A percentile compares a stretch with the other conserved stretches of the same genome.
Evolutionary conservation across 2,329 filamentous ascomycete genomes (phyloP).

Genomic region (Emergomyces orientalis): DNA sequence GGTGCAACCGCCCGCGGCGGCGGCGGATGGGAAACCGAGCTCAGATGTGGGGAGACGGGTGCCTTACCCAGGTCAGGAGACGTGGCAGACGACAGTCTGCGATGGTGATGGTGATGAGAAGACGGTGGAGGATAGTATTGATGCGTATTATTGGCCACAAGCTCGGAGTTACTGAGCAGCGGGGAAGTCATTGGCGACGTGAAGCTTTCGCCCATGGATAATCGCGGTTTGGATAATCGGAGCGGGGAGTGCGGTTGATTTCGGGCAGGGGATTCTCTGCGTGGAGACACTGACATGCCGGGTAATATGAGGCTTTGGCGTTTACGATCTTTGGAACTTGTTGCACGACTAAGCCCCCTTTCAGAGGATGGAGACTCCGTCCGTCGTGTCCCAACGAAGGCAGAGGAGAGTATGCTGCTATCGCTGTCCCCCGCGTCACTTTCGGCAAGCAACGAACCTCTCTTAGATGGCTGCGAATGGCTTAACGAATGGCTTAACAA

Average conservation of each 20-base stretch:
- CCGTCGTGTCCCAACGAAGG: conserved; percentile 59
- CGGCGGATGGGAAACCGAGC: conserved; percentile 69
- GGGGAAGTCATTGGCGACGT: conserved; percentile 85
- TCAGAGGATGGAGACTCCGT: conserved; percentile 90
- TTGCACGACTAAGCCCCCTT: conserved; percentile 64
- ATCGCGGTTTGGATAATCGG: conserved; percentile 71
- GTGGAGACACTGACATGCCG: conserved; percentile 61
- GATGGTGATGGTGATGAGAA: conserved; percentile 56
- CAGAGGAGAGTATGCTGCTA: conserved; percentile 74
- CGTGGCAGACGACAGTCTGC: conserved; percentile 83
- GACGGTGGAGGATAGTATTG: conserved; percentile 45
- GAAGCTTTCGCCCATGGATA: conserved; percentile 48
- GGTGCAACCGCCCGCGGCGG: conserved; percentile 81
- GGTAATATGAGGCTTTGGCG: conserved; percentile 78
- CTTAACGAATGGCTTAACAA: conserved; percentile 51
- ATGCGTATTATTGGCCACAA: conserved; percentile 34
- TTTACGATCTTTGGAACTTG: conserved; percentile 73
- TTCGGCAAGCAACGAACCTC: conserved; percentile 70
- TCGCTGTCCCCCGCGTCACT: conserved; percentile 85
- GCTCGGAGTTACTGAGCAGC: conserved; percentile 72
- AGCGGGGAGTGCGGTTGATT: conserved; percentile 76
- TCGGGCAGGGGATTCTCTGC: conserved; percentile 82
- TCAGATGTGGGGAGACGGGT: conserved; percentile 73
- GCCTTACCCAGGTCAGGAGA: conserved; percentile 60
- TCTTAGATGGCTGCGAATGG: conserved; percentile 53